These are phyloP conservation scores for Pythium periplocum DNA, from an alignment of 352 stramenopile species.

Conservation along the genomic window DNA sequence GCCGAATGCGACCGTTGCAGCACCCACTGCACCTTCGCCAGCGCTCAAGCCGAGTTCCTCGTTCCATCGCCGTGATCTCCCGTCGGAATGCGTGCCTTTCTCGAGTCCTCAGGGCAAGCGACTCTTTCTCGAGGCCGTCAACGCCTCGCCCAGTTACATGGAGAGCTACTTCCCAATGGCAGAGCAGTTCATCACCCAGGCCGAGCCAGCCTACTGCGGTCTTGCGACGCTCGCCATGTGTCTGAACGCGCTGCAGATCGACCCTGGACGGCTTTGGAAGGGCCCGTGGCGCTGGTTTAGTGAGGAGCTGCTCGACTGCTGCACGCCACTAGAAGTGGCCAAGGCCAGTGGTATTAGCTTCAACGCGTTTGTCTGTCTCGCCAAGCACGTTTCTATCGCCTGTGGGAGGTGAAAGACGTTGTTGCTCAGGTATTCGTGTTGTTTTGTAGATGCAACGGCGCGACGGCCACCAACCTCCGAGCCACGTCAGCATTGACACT, in stretches of 20 bases:
- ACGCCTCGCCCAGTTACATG: constrained; percentile 54
- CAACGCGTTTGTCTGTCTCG: constrained; percentile 63
- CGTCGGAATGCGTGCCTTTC: constrained; percentile 75
- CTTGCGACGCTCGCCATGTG: constrained; percentile 84
- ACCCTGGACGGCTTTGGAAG: constrained; percentile 74
- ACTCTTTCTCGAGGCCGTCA: constrained; percentile 80
- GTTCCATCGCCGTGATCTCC: constrained; percentile 83
- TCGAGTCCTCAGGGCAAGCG: constrained; percentile 71
- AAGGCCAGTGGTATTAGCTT: constrained; percentile 74
- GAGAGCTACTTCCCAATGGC: constrained; percentile 92
- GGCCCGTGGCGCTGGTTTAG: constrained; percentile 79
- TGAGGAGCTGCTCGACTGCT: constrained; percentile 81
- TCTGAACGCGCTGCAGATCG: constrained; percentile 71
- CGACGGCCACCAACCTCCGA: constrained; percentile 38
- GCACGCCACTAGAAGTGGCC: constrained; percentile 57
- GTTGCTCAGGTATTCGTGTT: too few species aligned
- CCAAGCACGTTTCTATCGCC: background rate
- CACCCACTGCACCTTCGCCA: too few species aligned
- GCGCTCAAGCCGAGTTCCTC: constrained; percentile 15
- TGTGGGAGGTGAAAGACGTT: too few species aligned
- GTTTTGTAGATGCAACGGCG: constrained; percentile 36
- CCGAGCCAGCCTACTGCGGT: constrained; percentile 89
- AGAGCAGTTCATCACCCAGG: constrained; percentile 88
- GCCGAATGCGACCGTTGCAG: too few species aligned
- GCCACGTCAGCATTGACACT: constrained; percentile 45